Evolutionary conservation across 208 protist species (phyloP), one percentile per base, ranked within the genome.

Genomic region (Tritrichomonas musculus): DNA sequence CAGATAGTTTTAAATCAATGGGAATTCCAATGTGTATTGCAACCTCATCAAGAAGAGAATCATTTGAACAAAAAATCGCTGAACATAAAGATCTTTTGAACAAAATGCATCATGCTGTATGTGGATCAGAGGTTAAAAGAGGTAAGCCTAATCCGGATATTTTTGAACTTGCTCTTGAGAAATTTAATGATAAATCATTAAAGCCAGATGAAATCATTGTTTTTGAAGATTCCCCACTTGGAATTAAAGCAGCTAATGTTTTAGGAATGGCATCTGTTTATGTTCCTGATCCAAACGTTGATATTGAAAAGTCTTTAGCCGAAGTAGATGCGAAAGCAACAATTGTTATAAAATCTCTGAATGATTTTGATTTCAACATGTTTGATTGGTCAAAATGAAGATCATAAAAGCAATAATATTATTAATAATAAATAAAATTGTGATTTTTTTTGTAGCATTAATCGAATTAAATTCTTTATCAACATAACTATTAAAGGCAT

Each of bases 201-300:
- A 88, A 88, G 41, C 77, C 77, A 53, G 77, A 88, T 57, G 77
- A 88, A 88, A 33, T 13, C 4, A 25, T 88, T 36, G 77, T 88
- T 57, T 88, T 88, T 57, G 77, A 88, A 88, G 77, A 88, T 88
- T 88, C 77, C 2, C 77, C 77, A 39, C 77, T 88, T 17, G 77
- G 77, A 33, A 57, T 88, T 5, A 88, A 88, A 39, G 77, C 77
- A 33, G 77, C 77, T 57, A 88, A 88, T 17, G 0, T 27, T 0
- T 41, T 47, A 30, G 77, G 77, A 8, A 88, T 88, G 77, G 4
- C 77, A 55, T 88, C 47, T 33, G 77, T 88, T 13, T 88, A 57
- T 36, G 47, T 88, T 30, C 77, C 77, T 20, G 77, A 88, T 88
- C 77, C 41, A 33, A 53, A 39, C 11, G 1, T 88, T 0, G 47